Percentiles rank a stretch among this genome's conserved stretches.
phyloP scores from a whole-genome alignment of 2,329 filamentous ascomycete species.

The Phialocephala sp. region DNA sequence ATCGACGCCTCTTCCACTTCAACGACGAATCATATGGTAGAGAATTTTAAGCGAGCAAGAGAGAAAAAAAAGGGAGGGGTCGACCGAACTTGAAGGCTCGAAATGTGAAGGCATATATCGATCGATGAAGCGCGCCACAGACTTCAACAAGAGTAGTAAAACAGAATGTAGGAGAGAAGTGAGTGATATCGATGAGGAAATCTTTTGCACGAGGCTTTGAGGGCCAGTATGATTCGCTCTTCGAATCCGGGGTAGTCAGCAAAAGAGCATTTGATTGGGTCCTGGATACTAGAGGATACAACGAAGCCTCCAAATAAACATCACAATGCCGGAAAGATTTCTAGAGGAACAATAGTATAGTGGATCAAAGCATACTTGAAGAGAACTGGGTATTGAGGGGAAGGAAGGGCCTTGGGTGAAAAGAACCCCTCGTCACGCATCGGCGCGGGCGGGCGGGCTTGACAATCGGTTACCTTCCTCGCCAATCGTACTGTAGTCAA shows the following conservation, averaged over 20 bases:
- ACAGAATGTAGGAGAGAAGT: background rate
- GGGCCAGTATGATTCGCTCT: background rate
- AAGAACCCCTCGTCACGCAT: no score
- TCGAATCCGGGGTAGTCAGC: background rate
- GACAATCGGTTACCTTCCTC: background rate
- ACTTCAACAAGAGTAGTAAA: background rate
- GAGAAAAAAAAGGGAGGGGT: background rate
- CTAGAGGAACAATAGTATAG: no score
- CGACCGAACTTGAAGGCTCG: background rate
- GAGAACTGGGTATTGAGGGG: no score
- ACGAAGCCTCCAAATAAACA: no score
- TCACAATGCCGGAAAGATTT: no score
- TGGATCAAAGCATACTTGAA: no score
- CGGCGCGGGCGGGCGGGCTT: no score
- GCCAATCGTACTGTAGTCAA: no score
- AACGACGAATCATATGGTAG: background rate
- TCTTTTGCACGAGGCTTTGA: no score
- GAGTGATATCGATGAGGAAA: background rate
- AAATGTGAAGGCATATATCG: no score
- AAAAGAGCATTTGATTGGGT: background rate
- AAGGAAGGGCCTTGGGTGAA: no score
- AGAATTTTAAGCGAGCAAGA: background rate
- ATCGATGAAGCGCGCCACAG: background rate
- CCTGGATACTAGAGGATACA: background rate
- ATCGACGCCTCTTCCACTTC: background rate